Conservation (phyloP, 495 filamentous ascomycete genomes). For the Entonaema liquescens region DNA sequence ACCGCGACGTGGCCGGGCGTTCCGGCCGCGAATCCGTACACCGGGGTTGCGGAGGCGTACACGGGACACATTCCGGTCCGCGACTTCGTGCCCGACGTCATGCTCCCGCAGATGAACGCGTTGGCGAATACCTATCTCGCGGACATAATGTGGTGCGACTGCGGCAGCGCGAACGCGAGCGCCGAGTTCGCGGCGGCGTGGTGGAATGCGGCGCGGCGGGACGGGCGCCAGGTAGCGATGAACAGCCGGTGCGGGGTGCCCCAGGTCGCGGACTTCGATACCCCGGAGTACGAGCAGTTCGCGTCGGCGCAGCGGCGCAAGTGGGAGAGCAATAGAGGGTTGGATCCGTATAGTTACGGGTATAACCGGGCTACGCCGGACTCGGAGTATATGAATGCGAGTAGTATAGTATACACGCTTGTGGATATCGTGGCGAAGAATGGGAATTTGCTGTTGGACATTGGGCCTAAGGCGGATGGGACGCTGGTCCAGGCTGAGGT, state of each 20-base stretch:
- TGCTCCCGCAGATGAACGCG: slow-evolving; percentile 61
- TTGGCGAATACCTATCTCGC: slow-evolving; percentile 56
- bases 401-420: slow-evolving; percentile 53
- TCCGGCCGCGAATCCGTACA: slow-evolving; percentile 60
- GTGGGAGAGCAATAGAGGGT: slow-evolving; percentile 64
- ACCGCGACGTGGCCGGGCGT: slow-evolving; percentile 44
- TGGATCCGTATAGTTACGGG: slow-evolving; percentile 65
- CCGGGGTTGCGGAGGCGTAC: slow-evolving; percentile 56
- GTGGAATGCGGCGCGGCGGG: slow-evolving; percentile 52
- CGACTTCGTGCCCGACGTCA: slow-evolving; percentile 60
- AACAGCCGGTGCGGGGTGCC: slow-evolving; percentile 63
- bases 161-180: slow-evolving; percentile 60
- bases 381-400: slow-evolving; percentile 61
- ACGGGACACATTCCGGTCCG: slow-evolving; percentile 54
- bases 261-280: slow-evolving; percentile 58
- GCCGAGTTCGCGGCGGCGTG: slow-evolving; percentile 57
- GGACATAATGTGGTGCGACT: slow-evolving; percentile 69
- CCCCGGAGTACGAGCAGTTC: slow-evolving; percentile 61
- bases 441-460: slow-evolving; percentile 63
- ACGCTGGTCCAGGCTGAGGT: slow-evolving; percentile 60
- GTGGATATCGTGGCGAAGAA: slow-evolving; percentile 66
- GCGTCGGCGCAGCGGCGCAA: slow-evolving; percentile 59
- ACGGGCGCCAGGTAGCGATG: slow-evolving; percentile 58
- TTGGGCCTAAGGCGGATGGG: slow-evolving; percentile 63
- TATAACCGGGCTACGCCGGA: slow-evolving; percentile 62